Conservation (phyloP, 148 eudicot genomes). For the Rhododendron griersonianum region DNA sequence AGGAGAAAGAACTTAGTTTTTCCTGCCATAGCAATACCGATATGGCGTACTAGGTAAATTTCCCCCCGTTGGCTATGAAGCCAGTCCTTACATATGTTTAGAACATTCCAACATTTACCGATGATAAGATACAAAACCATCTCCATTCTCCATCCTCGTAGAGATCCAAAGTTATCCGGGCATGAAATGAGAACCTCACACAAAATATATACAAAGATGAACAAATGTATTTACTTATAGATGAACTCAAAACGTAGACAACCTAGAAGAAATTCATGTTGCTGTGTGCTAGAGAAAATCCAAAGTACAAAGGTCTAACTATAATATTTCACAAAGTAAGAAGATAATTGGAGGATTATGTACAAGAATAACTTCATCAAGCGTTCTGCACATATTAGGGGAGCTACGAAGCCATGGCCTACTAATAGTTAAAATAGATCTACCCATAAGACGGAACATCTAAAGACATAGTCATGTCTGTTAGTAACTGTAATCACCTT, state of each 20-base stretch:
- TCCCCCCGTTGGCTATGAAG: background rate
- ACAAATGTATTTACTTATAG: background rate
- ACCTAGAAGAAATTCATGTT: background rate
- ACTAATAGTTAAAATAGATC: slow-evolving; percentile 2
- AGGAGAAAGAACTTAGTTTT: background rate
- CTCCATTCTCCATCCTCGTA: background rate
- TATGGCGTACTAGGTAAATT: background rate
- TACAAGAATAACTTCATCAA: background rate
- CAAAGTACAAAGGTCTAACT: background rate
- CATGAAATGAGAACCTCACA: background rate
- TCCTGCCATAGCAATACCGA: background rate
- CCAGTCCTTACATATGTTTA: background rate
- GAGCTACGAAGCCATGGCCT: slow-evolving; percentile 1
- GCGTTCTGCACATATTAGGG: background rate
- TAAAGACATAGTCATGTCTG: background rate
- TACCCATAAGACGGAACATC: background rate
- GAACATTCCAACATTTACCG: background rate
- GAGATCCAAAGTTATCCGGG: background rate
- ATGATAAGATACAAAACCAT: background rate
- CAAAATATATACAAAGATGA: background rate
- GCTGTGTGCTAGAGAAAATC: background rate
- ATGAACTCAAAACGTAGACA: background rate
- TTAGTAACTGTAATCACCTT: background rate
- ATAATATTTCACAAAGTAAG: background rate
- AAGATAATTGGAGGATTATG: slow-evolving; percentile 1